Base-by-base conservation (phyloP, 1,284 basidiomycete genomes). In the Ceratobasidium sp. region DNA sequence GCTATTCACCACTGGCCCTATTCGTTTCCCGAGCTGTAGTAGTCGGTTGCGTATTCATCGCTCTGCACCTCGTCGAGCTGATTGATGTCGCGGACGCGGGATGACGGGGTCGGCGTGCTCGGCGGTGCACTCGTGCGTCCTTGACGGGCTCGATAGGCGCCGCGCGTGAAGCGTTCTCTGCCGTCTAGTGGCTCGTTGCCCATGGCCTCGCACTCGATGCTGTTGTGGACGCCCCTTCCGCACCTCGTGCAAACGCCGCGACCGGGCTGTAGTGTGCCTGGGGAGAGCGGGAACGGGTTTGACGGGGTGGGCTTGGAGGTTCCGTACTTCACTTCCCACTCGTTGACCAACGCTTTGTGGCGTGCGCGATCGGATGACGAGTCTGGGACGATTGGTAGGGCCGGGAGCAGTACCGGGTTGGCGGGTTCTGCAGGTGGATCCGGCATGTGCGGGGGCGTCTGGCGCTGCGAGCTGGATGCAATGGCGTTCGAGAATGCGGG, bases 11-110 rank as follows among this genome's bases (percentile, higher is more conserved):
- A 40, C 68, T 59, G 54, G 44, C 68, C 68, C 68, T 42, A 17
- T 54, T 70, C 50, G 68, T 70, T 70, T 70, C 57, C 68, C 54
- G 52, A 70, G 13, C n/a, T 54, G 20, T 56, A 70, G 38, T 59
- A 23, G 20, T 70, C 54, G 52, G 65, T 67, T 26, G n/a, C 65
- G 26, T 50, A 12, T 28, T 67, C 65, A 6, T 62, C 59, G 28
- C 23, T 59, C 54, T 13, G 17, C 57, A 26, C 33, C 61, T 2
- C 13, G 26, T 67, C 64, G 7, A 66, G 33, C 64, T 66, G 64
- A 3, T 15, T n/a, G 7, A 26, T 50, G 26, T 66, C 64, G 23
- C 64, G 44, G n/a, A 23, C 7, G 12, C 64, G 64, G 5, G 64
- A 23, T 7, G 64, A 20, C 20, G 64, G 64, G 10, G 64, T 66